Conservation (phyloP, 2,329 filamentous ascomycete genomes). For the Botrytis galanthina region DNA sequence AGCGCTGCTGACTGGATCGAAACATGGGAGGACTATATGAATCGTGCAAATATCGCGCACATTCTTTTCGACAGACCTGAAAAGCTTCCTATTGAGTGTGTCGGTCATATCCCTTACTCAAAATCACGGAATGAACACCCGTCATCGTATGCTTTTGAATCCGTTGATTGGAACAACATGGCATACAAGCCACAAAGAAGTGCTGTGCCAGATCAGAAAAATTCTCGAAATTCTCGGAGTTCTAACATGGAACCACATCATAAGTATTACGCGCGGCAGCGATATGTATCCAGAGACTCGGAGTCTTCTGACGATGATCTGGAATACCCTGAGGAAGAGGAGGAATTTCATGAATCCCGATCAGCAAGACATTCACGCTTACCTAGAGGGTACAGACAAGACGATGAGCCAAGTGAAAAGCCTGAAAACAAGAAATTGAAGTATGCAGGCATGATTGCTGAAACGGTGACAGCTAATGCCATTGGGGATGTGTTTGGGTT, state of each 20-base stretch:
- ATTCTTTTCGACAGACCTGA: slow-evolving; percentile 15
- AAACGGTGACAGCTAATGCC: slow-evolving; percentile 9
- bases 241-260: neutral
- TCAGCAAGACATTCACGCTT: neutral
- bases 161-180: neutral
- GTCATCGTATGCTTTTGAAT: neutral
- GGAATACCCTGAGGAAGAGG: neutral
- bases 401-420: neutral
- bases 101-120: neutral
- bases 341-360: neutral
- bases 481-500: neutral
- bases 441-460: neutral
- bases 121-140: neutral
- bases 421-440: neutral
- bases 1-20: slow-evolving; percentile 3
- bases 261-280: neutral
- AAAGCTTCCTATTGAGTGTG: neutral
- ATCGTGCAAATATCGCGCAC: neutral
- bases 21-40: slow-evolving; percentile 9
- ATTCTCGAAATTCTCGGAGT: neutral
- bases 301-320: neutral
- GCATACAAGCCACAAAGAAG: neutral
- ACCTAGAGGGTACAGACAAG: neutral
- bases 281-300: neutral
- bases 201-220: too few species aligned